Conservation (phyloP, 2,329 filamentous ascomycete genomes). For the Calonectria hawksworthii region DNA sequence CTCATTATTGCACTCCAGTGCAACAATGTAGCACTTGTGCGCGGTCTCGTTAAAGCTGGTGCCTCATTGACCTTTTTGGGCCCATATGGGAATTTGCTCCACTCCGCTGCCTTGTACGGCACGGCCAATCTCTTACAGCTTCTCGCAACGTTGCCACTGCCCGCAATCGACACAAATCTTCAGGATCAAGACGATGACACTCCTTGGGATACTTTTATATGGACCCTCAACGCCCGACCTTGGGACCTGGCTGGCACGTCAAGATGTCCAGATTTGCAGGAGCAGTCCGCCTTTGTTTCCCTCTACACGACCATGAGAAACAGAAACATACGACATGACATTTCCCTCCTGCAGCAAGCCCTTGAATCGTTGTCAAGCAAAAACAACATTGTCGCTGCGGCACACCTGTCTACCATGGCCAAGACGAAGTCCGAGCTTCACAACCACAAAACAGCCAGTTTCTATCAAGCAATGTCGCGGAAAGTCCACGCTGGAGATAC, state of each 20-base stretch:
- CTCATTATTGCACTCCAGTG: background rate
- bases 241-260: background rate
- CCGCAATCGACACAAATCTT: background rate
- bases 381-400: background rate
- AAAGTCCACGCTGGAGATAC: background rate
- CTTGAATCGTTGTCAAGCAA: background rate
- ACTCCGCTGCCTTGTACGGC: background rate
- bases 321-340: background rate
- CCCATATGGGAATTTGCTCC: background rate
- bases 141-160: background rate
- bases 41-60: background rate
- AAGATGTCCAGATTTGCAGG: background rate
- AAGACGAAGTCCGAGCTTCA: background rate
- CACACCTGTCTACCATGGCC: background rate
- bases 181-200: fast-evolving
- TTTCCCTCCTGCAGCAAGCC: background rate
- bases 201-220: background rate
- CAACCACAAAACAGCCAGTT: background rate
- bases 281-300: background rate
- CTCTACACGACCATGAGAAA: background rate
- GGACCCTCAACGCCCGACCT: background rate
- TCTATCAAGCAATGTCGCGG: background rate
- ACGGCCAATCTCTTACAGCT: background rate
- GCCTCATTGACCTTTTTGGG: background rate
- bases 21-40: background rate